Evolutionary conservation across 257 asterid genomes (phyloP), one percentile per base, ranked within the genome.

Genomic region (Leptodermis oblonga): DNA sequence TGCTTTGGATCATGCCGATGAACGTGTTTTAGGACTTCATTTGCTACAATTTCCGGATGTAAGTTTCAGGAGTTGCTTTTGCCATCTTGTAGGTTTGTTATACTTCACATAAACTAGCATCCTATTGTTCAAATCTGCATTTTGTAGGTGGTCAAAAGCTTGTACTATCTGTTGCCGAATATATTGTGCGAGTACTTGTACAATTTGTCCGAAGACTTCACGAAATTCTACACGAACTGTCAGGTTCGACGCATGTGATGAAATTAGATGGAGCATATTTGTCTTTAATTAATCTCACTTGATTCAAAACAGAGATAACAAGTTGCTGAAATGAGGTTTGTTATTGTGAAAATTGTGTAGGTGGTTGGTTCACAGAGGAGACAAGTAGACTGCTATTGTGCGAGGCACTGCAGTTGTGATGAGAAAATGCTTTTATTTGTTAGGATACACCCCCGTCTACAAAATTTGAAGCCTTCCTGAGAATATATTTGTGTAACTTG

Each of bases 361-460:
- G 97, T 93, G 17, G 90, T 87, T 72, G 96, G 95, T 46, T 87
- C 97, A 8, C 82, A 0, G 87, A 85, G 85, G 97, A 90, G 89
- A 75, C 84, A 1, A 90, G 96, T 51, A 73, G 99, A 53, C 99
- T 93, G 17, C 66, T 93, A 78, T 73, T 93, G 30, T 90, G 99
- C 33, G 97, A 93, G 85, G 97, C 99, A 63, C 99, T 0, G 96
- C 96, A 23, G 83, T 87, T 52, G 99, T 90, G 46, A 93, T 93
- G 96, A 80, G 99, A 45, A 81, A 88, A 71, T 90, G 97, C 71
- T 90, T 93, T 82, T 81, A 88, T 78, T 66, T 93, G 71, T 86
- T 93, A 13, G 99, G 99, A 22, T 90, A 88, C 66, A 93, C 92
- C 0, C 99, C 96, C 0, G 97, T 93, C n/a, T 88, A 88, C 89